Evolutionary conservation across 1,284 basidiomycete genomes (phyloP), one percentile per base, ranked within the genome.

Genomic region (Tilletia horrida): DNA sequence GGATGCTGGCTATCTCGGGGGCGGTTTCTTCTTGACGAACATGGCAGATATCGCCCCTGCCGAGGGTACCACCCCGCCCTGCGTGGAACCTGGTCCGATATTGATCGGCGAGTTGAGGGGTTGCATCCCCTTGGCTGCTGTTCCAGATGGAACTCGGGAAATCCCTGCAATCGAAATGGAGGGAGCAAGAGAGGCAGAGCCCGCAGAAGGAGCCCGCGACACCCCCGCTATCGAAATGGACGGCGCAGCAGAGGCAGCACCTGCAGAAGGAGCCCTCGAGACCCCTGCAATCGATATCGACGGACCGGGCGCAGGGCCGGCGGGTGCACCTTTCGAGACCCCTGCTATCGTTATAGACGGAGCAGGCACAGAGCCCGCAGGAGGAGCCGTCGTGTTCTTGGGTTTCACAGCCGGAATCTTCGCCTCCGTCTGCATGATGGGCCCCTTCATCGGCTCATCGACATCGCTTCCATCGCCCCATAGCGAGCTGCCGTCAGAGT

Each of bases 381-480:
- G 23, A 25, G 13, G 16, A 27, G 23, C 50, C 11, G 16, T 27
- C 21, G 50, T 27, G 50, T 27, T 27, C 13, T 25, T 52, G 3
- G 50, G 27, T 25, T 27, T 52, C 50, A 27, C 50, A 13, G 23
- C 27, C 50, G 21, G 2, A 3, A 13, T 52, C 50, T 21, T 1
- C 4, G 6, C 23, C 21, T 25, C 16, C 21, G 16, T 27, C 50
- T 52, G 50, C 11, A 25, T 3, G 23, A 27, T 14, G 2, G 35
- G 35, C 6, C 11, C 50, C n/a, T 21, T 52, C 50, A 52, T 52
- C 23, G 50, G 50, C 16, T 35, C 55, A 40, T 59, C 55, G 27
- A 31, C 31, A 16, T 59, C 55, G n/a, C 55, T 59, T 13, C 27
- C 55, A 21, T 59, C 55, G 13, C 55, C 55, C 55, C 55, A 59